These are phyloP conservation scores for Aspergillus sp. DNA, from an alignment of 2,329 filamentous ascomycete species.

Conservation along the genomic window DNA sequence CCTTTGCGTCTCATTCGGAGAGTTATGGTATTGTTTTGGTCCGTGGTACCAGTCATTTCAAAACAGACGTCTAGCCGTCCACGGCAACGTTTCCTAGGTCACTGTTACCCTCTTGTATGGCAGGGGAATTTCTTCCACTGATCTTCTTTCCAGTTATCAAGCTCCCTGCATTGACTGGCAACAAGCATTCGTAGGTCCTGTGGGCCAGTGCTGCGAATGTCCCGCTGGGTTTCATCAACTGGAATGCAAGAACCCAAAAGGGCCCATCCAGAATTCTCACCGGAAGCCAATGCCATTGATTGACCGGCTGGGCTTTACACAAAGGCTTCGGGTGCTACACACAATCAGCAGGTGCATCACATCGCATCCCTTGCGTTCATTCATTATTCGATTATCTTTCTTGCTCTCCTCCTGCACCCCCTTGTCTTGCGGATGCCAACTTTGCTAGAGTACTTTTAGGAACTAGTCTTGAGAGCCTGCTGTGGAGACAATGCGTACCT, in stretches of 20 bases:
- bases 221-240: conserved; percentile 10
- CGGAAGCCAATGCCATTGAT: conserved; percentile 2
- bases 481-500: background rate
- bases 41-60: background rate
- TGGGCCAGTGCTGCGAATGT: conserved; percentile 3
- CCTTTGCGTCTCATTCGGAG: background rate
- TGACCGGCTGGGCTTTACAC: conserved; percentile 9
- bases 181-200: background rate
- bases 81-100: background rate
- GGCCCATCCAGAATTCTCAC: conserved; percentile 12
- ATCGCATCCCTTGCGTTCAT: conserved; percentile 11
- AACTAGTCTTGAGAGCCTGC: background rate
- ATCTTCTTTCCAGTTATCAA: background rate
- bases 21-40: background rate
- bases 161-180: background rate
- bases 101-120: background rate
- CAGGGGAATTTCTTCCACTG: conserved; percentile 4
- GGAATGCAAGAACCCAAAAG: conserved; percentile 16
- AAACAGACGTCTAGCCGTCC: background rate
- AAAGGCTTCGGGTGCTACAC: conserved; percentile 14
- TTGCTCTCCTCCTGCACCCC: background rate
- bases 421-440: conserved; percentile 12
- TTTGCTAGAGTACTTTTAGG: conserved; percentile 7
- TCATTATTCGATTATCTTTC: conserved; percentile 8
- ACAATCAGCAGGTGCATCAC: conserved; percentile 10